Evolutionary conservation across 2,329 filamentous ascomycete genomes (phyloP).

Genomic region (Aureobasidium musti): DNA sequence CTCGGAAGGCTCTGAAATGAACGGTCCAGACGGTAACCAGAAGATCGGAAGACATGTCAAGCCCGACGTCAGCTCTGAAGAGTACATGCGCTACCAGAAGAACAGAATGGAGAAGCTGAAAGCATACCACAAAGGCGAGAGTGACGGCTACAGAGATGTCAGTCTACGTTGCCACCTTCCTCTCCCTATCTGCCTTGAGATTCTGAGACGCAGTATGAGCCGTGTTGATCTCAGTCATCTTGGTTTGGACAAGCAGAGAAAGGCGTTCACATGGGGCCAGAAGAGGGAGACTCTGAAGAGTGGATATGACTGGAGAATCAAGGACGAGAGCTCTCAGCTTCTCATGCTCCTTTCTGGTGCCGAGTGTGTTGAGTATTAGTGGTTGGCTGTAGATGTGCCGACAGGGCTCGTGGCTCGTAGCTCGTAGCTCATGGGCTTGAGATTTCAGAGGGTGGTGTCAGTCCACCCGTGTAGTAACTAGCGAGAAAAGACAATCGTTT

Average conservation of each 20-base stretch:
- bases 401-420: not conserved
- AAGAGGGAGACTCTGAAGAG: constrained; percentile 38
- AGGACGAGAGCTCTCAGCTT: constrained; percentile 43
- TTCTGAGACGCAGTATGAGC: constrained; percentile 36
- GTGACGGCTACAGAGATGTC: constrained; percentile 35
- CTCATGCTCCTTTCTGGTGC: constrained; percentile 46
- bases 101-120: constrained; percentile 31
- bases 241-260: constrained; percentile 39
- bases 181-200: constrained; percentile 38
- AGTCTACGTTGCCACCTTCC: constrained; percentile 39
- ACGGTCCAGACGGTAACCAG: not conserved
- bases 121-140: constrained; percentile 25
- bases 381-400: not conserved
- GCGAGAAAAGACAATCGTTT: not conserved
- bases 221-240: constrained; percentile 37
- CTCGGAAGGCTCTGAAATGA: not conserved
- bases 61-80: constrained; percentile 32
- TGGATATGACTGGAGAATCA: constrained; percentile 42
- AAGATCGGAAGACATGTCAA: constrained; percentile 32
- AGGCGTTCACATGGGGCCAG: constrained; percentile 42
- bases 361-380: constrained; percentile 36
- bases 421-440: not conserved
- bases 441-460: not conserved
- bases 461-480: not conserved
- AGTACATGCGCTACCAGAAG: constrained; percentile 38